phyloP scores from a whole-genome alignment of 2,329 filamentous ascomycete genomes.

The Leptographium galeiforme region DNA sequence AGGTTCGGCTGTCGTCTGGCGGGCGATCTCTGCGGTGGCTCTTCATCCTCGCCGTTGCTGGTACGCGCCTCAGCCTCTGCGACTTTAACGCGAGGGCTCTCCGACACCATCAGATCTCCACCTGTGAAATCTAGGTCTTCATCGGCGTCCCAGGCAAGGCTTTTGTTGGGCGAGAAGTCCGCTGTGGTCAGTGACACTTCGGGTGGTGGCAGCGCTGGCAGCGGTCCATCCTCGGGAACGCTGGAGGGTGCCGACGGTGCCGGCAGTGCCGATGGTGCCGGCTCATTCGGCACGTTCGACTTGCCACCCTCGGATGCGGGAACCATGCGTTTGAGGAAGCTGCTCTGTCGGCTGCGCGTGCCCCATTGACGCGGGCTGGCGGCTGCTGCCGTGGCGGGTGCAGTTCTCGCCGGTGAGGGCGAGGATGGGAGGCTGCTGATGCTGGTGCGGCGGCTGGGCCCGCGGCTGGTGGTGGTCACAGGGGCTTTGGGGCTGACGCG shows the following conservation, averaged over 20 bases:
- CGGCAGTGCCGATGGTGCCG: neutral
- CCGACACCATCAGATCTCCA: constrained; percentile 39
- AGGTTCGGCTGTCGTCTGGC: constrained; percentile 19
- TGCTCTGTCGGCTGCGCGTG: constrained; percentile 1
- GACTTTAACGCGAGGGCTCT: constrained; percentile 38
- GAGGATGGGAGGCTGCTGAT: constrained; percentile 16
- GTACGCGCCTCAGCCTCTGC: constrained; percentile 16
- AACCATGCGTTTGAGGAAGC: constrained; percentile 5
- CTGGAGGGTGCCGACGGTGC: neutral
- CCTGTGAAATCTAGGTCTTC: constrained; percentile 45
- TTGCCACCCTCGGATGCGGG: neutral
- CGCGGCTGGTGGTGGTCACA: constrained; percentile 20
- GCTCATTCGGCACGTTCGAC: neutral
- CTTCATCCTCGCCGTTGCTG: neutral
- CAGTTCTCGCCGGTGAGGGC: constrained; percentile 11
- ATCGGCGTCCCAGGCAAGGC: constrained; percentile 42
- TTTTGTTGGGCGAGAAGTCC: constrained; percentile 28
- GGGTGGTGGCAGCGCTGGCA: neutral
- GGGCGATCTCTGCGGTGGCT: neutral
- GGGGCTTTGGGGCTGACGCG: constrained; percentile 22
- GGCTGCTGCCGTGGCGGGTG: constrained; percentile 9
- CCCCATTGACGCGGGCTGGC: constrained; percentile 1
- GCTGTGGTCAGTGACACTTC: neutral
- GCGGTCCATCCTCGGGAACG: neutral
- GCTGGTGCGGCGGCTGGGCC: constrained; percentile 21